Evolutionary conservation across 2,329 filamentous ascomycete species (phyloP).

Genomic region (Chrysoporthe cubensis): DNA sequence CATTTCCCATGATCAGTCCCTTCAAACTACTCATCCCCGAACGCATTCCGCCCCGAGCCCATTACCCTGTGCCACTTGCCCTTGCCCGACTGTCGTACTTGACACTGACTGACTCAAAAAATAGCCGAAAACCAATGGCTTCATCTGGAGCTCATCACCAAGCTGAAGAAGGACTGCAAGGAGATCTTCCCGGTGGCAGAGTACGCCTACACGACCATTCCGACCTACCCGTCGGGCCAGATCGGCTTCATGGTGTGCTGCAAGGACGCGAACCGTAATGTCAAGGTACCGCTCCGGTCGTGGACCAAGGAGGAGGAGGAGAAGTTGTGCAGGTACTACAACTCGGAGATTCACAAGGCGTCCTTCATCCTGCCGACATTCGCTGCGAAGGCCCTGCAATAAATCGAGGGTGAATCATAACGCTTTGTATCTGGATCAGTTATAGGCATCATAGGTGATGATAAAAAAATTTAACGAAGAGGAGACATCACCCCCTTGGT

Average conservation of each 20-base stretch:
- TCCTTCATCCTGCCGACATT: conserved; percentile 93
- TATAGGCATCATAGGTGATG: neutral
- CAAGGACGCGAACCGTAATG: conserved; percentile 79
- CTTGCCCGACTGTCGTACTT: neutral
- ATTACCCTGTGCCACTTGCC: neutral
- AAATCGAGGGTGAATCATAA: neutral
- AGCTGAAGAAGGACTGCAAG: conserved; percentile 96
- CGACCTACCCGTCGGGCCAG: conserved; percentile 97
- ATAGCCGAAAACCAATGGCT: conserved; percentile 99
- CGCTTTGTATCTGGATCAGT: neutral
- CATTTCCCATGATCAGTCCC: neutral
- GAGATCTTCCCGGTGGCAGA: conserved; percentile 97
- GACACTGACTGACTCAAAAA: conserved; percentile 14
- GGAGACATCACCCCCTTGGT: neutral
- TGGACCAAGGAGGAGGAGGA: conserved; percentile 90
- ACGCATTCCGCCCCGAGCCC: neutral
- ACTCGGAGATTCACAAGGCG: conserved; percentile 92
- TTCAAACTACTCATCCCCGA: neutral
- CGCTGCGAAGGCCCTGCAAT: conserved; percentile 75
- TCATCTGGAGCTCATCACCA: conserved; percentile 88
- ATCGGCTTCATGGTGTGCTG: conserved; percentile 99
- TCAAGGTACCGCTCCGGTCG: conserved; percentile 80
- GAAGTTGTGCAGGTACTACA: conserved; percentile 95
- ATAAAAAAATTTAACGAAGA: no score
- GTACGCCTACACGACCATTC: conserved; percentile 99